Conservation (phyloP, 116 monocot species). For the Posidonia oceanica region DNA sequence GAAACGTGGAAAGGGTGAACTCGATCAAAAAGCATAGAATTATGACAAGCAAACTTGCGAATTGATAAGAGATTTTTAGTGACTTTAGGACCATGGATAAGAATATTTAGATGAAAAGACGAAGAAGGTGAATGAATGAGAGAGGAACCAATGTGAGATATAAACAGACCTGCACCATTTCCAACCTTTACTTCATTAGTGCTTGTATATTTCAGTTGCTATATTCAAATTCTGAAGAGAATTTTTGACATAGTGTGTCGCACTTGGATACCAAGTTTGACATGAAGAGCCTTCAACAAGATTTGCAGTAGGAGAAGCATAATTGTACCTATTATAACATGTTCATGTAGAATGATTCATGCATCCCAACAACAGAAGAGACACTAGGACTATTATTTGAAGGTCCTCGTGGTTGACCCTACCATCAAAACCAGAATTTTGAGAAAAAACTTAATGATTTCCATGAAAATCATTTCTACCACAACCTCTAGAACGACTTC, state of each 20-base stretch:
- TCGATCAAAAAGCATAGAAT: neutral
- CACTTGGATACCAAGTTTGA: too few relatives aligned
- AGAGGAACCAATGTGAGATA: neutral
- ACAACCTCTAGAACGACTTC: neutral
- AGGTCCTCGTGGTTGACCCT: too few relatives aligned
- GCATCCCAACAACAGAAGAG: neutral
- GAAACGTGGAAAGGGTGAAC: neutral
- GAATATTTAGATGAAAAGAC: neutral
- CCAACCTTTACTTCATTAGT: too few relatives aligned
- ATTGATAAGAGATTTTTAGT: neutral
- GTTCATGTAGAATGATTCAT: neutral
- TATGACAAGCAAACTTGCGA: neutral
- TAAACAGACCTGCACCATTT: neutral
- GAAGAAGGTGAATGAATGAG: neutral
- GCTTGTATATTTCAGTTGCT: too few relatives aligned
- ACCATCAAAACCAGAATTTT: too few relatives aligned
- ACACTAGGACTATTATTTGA: neutral
- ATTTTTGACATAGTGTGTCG: too few relatives aligned
- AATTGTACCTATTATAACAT: neutral
- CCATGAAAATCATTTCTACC: too few relatives aligned
- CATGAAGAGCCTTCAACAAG: too few relatives aligned
- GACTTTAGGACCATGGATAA: neutral
- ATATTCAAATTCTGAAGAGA: too few relatives aligned
- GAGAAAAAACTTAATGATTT: neutral
- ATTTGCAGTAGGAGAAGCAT: neutral